Evolutionary conservation across 345 rosid species (phyloP), one percentile per base, ranked within the genome.

Genomic region (Triadica sebifera): DNA sequence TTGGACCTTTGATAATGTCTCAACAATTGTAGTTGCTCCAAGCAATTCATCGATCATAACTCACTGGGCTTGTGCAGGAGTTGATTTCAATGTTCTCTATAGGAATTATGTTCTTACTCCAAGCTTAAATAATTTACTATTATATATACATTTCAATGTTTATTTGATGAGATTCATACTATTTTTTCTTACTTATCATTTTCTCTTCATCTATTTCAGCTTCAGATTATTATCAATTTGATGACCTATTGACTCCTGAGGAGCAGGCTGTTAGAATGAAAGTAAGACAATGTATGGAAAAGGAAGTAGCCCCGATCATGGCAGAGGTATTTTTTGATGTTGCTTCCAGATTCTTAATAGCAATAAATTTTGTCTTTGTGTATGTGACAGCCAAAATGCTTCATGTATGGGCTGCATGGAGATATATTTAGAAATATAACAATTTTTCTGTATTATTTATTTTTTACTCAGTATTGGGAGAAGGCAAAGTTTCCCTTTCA

Each of bases 401-500:
- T 3, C 51, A 12, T 68, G 5, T 34, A 19, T 43, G 4, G 16
- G 7, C 29, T 19, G 34, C 47, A 34, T 52, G 60, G 15, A 51
- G 67, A 60, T 71, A 16, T 34, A 52, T 72, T 60, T 8, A 68
- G 38, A 11, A 75, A 71, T 16, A 37, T 45, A 71, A 57, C 37
- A 19, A 41, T 20, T 58, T 43, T 75, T 70, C 6, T 68, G 22
- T 43, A 10, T 66, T 51, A 43, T 53, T 24, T 45, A 45, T 22
- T 15, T 59, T 52, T 41, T 43, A 39, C 22, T 46, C 82, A 95
- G 99, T 93, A 91, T 37, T 93, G 99, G 98, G 98, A 95, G 93
- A 95, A 90, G 82, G 99, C 98, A 20, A 93, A 89, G 74, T 95
- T 95, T 80, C 98, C 98, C 22, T 95, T 89, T 84, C 91, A 95